Evolutionary conservation across 2,329 filamentous ascomycete species (phyloP).

Genomic region (Calonectria leucothoes): DNA sequence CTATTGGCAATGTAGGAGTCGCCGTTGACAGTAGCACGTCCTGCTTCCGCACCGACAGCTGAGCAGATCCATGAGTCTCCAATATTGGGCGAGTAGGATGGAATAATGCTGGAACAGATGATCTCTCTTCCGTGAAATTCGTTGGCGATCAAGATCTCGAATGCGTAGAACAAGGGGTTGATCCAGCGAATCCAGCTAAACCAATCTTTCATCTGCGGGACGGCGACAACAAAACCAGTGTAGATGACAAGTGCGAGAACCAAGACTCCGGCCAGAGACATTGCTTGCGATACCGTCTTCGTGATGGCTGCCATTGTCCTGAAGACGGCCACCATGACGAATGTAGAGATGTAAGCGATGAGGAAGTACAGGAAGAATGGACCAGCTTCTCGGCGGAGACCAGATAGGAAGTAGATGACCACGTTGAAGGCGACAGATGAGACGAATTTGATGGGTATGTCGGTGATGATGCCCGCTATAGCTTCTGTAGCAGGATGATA

Average conservation of each 20-base stretch:
- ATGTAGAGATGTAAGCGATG: conserved; percentile 72
- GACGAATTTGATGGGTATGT: conserved; percentile 54
- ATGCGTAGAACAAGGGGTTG: conserved; percentile 76
- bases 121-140: conserved; percentile 70
- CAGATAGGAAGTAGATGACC: conserved; percentile 63
- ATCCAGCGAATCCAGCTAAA: conserved; percentile 78
- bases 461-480: conserved; percentile 35
- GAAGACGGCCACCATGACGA: conserved; percentile 73
- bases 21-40: conserved; percentile 62
- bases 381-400: conserved; percentile 65
- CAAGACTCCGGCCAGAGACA: conserved; percentile 62
- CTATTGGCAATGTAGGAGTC: conserved; percentile 65
- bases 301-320: conserved; percentile 77
- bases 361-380: conserved; percentile 82
- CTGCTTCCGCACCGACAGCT: conserved; percentile 62
- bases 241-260: conserved; percentile 62
- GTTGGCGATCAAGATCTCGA: conserved; percentile 76
- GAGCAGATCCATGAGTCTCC: conserved; percentile 60
- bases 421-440: conserved; percentile 58
- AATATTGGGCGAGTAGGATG: conserved; percentile 51
- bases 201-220: conserved; percentile 74
- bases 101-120: conserved; percentile 60
- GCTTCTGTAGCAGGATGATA: conserved; percentile 54
- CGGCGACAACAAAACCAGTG: conserved; percentile 30
- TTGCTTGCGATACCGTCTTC: conserved; percentile 68